Evolutionary conservation across 2,329 filamentous ascomycete genomes (phyloP), one percentile per base, ranked within the genome.

Genomic region (Trichophyton rubrum): DNA sequence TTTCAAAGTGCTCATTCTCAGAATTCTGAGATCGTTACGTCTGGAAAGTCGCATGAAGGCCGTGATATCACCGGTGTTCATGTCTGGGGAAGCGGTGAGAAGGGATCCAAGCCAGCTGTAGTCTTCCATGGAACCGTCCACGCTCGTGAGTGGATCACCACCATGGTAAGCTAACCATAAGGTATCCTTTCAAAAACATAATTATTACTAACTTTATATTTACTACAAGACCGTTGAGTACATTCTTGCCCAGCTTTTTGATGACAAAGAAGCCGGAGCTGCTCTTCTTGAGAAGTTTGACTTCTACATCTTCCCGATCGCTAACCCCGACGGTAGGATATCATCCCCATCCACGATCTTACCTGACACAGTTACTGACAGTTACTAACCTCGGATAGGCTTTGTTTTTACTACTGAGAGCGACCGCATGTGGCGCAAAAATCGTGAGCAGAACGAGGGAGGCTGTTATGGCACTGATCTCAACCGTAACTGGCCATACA

Each of bases 251-350:
- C 70, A 75, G 17, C 72, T 85, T 35, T 70, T 83, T 17, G 72
- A 72, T 40, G 65, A 71, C n/a, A 65, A 71, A 1, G 68, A 71
- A 3, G 70, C 78, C 43, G 74, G 70, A 43, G 67, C 70, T 0
- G 77, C 81, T 59, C 75, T 86, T 24, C 40, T 27, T 17, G 78
- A 86, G 70, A 81, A 77, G 60, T 85, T 84, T 67, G 85, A 88
- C 71, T 85, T 85, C 65, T 86, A 85, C 69, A 78, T 87, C 65
- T 77, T 85, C 62, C 83, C 83, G 2, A 72, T 85, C 24, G 81
- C 83, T 15, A 85, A 86, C 67, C 82, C 82, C 0, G 83, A 85
- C 60, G 82, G 79, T 80, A 67, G 38, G 13, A 30, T 11, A 17
- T 9, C 6, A 20, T 15, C 17, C 27, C 11, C 15, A 40, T 15